Percentiles rank a stretch among this genome's conserved stretches.
Evolutionary conservation across 2,329 filamentous ascomycete genomes (phyloP).

Genomic region (Sporothrix globosa): DNA sequence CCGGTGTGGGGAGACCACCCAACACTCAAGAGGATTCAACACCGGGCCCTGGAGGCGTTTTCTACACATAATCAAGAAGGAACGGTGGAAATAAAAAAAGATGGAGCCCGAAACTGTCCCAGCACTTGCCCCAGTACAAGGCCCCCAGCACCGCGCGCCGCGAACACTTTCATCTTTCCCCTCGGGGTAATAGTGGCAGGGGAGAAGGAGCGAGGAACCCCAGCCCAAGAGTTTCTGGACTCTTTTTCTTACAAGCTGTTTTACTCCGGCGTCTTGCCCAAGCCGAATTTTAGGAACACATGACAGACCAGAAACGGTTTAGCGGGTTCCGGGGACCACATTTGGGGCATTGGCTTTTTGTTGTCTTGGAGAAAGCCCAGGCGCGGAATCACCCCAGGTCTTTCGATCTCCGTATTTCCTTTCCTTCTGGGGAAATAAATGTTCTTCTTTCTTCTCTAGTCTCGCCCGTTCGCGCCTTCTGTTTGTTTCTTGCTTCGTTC

Average conservation of each 20-base stretch:
- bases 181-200: constrained; percentile 5
- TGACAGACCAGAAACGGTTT: constrained; percentile 28
- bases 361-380: constrained; percentile 21
- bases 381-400: constrained; percentile 20
- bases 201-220: background rate
- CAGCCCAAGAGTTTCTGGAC: background rate
- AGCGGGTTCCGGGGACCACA: constrained; percentile 26
- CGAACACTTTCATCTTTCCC: background rate
- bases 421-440: constrained; percentile 14
- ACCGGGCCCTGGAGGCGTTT: constrained; percentile 8
- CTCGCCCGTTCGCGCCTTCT: constrained; percentile 6
- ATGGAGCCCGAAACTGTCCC: background rate
- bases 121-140: background rate
- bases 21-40: background rate
- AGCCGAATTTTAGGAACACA: constrained; percentile 28
- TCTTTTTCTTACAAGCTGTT: background rate
- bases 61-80: constrained; percentile 1
- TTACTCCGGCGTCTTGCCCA: background rate
- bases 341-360: constrained; percentile 6
- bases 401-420: constrained; percentile 14
- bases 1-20: background rate
- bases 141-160: constrained; percentile 10
- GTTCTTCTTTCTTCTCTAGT: background rate
- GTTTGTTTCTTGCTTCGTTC: background rate
- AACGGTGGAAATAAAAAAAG: too few species aligned